Percentiles rank a stretch among this genome's conserved stretches.
Conservation (phyloP, 495 filamentous ascomycete species). For the Penicillium atrosanguineum region DNA sequence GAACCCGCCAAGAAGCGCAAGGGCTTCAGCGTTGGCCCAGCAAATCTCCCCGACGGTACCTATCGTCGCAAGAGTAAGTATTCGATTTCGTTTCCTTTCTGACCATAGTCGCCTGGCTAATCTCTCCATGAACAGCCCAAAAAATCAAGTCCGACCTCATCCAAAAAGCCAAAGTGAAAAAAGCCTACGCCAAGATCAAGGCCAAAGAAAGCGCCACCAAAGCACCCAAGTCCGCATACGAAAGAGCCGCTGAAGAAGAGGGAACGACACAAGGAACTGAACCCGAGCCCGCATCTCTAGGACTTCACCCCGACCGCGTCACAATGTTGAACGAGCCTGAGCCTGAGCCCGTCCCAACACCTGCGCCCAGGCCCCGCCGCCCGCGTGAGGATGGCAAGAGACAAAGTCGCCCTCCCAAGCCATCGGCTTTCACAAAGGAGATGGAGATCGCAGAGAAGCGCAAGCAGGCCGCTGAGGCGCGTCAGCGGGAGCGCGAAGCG, state of each 20-base stretch:
- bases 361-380: slow-evolving; percentile 20
- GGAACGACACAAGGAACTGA: slow-evolving; percentile 12
- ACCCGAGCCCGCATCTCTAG: slow-evolving; percentile 38
- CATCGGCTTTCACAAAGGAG: slow-evolving; percentile 74
- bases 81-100: background rate
- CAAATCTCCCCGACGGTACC: slow-evolving; percentile 88
- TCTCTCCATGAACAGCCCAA: slow-evolving; percentile 56
- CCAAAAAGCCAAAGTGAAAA: slow-evolving; percentile 90
- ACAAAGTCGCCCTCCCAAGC: slow-evolving; percentile 49
- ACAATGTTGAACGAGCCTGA: slow-evolving; percentile 60
- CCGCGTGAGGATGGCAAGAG: slow-evolving; percentile 16
- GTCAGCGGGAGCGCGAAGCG: slow-evolving; percentile 54
- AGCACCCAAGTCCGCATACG: slow-evolving; percentile 32
- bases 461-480: slow-evolving; percentile 61
- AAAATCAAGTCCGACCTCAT: slow-evolving; percentile 92
- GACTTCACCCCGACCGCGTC: slow-evolving; percentile 71
- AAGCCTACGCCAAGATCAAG: slow-evolving; percentile 86
- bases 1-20: slow-evolving; percentile 53
- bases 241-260: slow-evolving; percentile 27
- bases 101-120: background rate
- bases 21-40: slow-evolving; percentile 80
- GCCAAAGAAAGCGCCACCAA: slow-evolving; percentile 48
- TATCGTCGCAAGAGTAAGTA: slow-evolving; percentile 81
- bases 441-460: slow-evolving; percentile 64
- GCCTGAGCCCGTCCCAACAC: slow-evolving; percentile 30